Percentiles rank a stretch among this genome's conserved stretches.
phyloP scores from a whole-genome alignment of 2,329 filamentous ascomycete genomes.

The Fonsecaea pedrosoi region DNA sequence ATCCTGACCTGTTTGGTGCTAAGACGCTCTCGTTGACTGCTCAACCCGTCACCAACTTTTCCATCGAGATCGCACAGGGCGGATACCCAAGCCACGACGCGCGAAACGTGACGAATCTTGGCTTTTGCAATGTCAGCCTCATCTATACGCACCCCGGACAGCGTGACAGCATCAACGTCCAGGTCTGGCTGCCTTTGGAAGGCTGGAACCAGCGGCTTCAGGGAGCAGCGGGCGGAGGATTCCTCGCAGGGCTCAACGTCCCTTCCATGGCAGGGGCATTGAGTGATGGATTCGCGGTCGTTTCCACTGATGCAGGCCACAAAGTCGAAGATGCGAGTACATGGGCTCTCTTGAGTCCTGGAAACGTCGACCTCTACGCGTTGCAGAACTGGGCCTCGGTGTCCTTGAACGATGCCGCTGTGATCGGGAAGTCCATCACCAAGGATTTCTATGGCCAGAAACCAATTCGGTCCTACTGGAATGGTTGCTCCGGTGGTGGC shows the following conservation, averaged over 20 bases:
- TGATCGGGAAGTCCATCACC: slow-evolving; percentile 38
- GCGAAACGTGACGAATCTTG: not conserved
- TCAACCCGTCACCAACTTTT: not conserved
- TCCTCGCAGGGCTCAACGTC: slow-evolving; percentile 8
- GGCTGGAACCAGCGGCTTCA: slow-evolving; percentile 50
- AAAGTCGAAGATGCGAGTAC: not conserved
- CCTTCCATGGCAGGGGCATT: slow-evolving; percentile 12
- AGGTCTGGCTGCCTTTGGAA: slow-evolving; percentile 46
- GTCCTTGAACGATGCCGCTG: slow-evolving; percentile 45
- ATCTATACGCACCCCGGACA: slow-evolving; percentile 53
- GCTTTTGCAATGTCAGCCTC: slow-evolving; percentile 42
- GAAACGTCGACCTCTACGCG: slow-evolving; percentile 45
- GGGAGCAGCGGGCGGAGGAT: slow-evolving; percentile 50
- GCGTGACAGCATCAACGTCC: slow-evolving; percentile 47
- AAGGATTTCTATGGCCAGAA: slow-evolving; percentile 24
- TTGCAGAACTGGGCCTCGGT: slow-evolving; percentile 46
- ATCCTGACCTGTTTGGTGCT: not conserved
- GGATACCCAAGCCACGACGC: not conserved
- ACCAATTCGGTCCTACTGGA: slow-evolving; percentile 53
- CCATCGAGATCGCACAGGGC: not conserved
- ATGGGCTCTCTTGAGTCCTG: slow-evolving; percentile 29
- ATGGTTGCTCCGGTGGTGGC: slow-evolving; percentile 66
- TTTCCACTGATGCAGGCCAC: slow-evolving; percentile 37
- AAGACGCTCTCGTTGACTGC: not conserved
- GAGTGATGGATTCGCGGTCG: slow-evolving; percentile 31